Percentiles rank a stretch among this genome's conserved stretches.
Evolutionary conservation across 2,329 filamentous ascomycete genomes (phyloP).

Genomic region (Bipolaris cookei): DNA sequence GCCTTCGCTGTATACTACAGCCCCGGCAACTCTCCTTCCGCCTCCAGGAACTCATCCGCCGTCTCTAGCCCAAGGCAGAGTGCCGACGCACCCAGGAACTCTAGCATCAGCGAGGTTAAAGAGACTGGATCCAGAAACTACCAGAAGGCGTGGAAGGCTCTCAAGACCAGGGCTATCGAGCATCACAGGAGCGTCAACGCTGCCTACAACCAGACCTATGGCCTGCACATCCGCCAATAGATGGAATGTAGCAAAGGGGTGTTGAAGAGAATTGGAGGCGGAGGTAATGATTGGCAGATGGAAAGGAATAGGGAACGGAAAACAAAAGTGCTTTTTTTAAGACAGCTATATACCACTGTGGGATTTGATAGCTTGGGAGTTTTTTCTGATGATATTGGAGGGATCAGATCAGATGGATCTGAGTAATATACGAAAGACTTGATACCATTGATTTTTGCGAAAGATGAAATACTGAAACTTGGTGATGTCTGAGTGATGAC

Average conservation of each 20-base stretch:
- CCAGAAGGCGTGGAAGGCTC: slow-evolving; percentile 32
- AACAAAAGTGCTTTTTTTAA: slow-evolving; percentile 14
- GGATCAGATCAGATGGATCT: background rate
- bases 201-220: slow-evolving; percentile 29
- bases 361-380: background rate
- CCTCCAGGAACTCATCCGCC: slow-evolving; percentile 16
- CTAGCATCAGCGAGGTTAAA: slow-evolving; percentile 10
- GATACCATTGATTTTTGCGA: background rate
- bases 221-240: slow-evolving; percentile 7
- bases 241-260: too few species aligned
- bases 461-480: background rate
- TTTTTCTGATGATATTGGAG: background rate
- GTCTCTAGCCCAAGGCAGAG: slow-evolving; percentile 22
- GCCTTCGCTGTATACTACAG: slow-evolving; percentile 39
- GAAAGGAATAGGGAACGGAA: background rate
- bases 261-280: background rate
- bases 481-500: background rate
- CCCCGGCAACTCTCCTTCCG: slow-evolving; percentile 18
- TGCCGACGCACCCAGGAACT: slow-evolving; percentile 19
- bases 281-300: background rate
- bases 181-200: slow-evolving; percentile 39
- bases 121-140: slow-evolving; percentile 25
- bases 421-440: background rate
- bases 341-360: slow-evolving; percentile 13
- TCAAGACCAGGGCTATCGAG: slow-evolving; percentile 40